Conservation (phyloP, 495 filamentous ascomycete species). For the Hypoxylon cercidicola region DNA sequence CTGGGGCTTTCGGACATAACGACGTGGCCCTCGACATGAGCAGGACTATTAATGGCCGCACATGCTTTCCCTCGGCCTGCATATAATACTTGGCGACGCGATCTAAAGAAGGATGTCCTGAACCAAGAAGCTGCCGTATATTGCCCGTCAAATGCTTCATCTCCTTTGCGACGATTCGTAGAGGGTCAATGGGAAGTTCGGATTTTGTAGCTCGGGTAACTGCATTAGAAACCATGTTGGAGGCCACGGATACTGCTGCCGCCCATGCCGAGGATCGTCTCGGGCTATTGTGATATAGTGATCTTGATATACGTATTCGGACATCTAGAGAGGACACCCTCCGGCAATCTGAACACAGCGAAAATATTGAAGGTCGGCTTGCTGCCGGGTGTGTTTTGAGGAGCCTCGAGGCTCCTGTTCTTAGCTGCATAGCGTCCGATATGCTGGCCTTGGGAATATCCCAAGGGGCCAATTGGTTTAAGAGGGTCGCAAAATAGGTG, state of each 20-base stretch:
- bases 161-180: conserved; percentile 89
- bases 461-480: conserved; percentile 43
- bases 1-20: conserved; percentile 72
- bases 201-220: conserved; percentile 64
- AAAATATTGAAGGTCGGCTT: conserved; percentile 36
- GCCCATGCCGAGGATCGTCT: conserved; percentile 57
- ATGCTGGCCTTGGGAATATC: conserved; percentile 32
- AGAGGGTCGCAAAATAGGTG: conserved; percentile 18
- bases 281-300: conserved; percentile 52
- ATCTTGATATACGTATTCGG: conserved; percentile 49
- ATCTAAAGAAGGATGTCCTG: conserved; percentile 91
- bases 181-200: conserved; percentile 75
- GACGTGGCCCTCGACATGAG: conserved; percentile 95
- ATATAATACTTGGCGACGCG: conserved; percentile 98
- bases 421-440: conserved; percentile 52
- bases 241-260: conserved; percentile 78
- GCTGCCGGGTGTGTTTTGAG: conserved; percentile 42
- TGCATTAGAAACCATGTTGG: conserved; percentile 78
- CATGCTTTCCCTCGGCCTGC: conserved; percentile 94
- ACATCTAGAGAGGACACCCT: conserved; percentile 45
- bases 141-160: conserved; percentile 93
- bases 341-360: conserved; percentile 51
- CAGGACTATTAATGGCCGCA: conserved; percentile 91
- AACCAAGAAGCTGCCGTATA: conserved; percentile 86
- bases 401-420: conserved; percentile 50